Evolutionary conservation across 768 basidiomycete genomes (phyloP), one percentile per base, ranked within the genome.

Genomic region (Goffeauzyma gilvescens): DNA sequence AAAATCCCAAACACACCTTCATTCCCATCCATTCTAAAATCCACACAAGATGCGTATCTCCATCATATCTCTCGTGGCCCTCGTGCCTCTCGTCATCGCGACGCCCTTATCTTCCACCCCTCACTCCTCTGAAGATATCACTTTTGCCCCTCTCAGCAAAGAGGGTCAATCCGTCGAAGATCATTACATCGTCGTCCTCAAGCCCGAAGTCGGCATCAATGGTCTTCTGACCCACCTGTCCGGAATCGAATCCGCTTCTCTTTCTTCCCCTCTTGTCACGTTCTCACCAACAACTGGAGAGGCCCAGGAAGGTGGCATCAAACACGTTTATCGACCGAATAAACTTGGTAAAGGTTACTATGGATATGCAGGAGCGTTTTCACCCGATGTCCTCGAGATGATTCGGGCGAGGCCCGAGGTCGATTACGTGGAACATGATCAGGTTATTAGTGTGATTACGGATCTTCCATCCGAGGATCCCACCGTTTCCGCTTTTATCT

Each of bases 101-200:
- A 48, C 56, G 20, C 34, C 50, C 14, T 48, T 50, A 8, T 38
- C 54, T 17, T 51, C 57, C 35, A 53, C 50, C 44, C 60, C 60
- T 1, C 45, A 53, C 25, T 49, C n/a, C n/a, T n/a, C 53, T 18
- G 42, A 39, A 28, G 15, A 32, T 12, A 0, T n/a, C 50, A 39
- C 40, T 18, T 48, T 63, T 23, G 62, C 63, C 10, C 64, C 64
- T 8, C 43, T 64, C 2, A 38, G 42, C 31, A 46, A 52, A n/a
- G 36, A 31, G 10, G 59, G 54, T 6, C 50, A 61, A 42, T 42
- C 44, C 42, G 56, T 62, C 44, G 52, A 58, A 9, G 79, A 89
- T 70, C 81, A 83, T n/a, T 96, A 95, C 68, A 85, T 96, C 50
- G 75, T 96, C 62, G 72, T 86, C 60, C 70, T 96, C 50, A 85